Percentiles rank a stretch among this genome's conserved stretches.
phyloP scores from a whole-genome alignment of 257 asterid genomes.

The Lantana camara region DNA sequence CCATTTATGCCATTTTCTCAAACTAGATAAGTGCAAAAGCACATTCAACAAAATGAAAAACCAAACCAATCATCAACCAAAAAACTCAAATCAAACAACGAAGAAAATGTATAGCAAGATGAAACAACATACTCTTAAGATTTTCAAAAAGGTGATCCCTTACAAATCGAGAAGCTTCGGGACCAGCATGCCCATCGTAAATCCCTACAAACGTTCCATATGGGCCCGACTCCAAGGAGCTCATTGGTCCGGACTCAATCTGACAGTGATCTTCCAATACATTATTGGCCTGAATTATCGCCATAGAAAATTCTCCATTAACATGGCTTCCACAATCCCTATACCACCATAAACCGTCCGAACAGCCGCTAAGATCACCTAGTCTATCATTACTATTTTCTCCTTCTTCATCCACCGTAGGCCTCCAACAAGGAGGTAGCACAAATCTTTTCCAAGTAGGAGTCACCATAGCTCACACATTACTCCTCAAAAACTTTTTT shows the following conservation, averaged over 20 bases:
- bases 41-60: conserved; percentile 15
- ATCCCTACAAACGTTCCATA: conserved; percentile 85
- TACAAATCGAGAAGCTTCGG: conserved; percentile 68
- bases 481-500: conserved; percentile 27
- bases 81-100: not conserved
- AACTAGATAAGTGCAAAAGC: conserved; percentile 5
- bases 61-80: conserved; percentile 6
- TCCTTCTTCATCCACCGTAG: conserved; percentile 42
- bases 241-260: conserved; percentile 78
- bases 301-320: conserved; percentile 80
- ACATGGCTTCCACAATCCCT: conserved; percentile 67
- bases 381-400: conserved; percentile 44
- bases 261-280: conserved; percentile 78
- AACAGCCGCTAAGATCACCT: conserved; percentile 41
- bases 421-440: conserved; percentile 64
- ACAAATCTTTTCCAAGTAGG: conserved; percentile 66
- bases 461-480: conserved; percentile 62
- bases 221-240: conserved; percentile 59
- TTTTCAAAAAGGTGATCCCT: conserved; percentile 61
- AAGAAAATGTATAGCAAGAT: not conserved
- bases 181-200: conserved; percentile 91
- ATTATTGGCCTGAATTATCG: conserved; percentile 78
- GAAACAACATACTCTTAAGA: conserved; percentile 66
- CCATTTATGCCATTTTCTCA: not conserved
- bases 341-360: conserved; percentile 77